Evolutionary conservation across 768 basidiomycete species (phyloP), one percentile per base, ranked within the genome.

Genomic region (Nidularia pulvinata): DNA sequence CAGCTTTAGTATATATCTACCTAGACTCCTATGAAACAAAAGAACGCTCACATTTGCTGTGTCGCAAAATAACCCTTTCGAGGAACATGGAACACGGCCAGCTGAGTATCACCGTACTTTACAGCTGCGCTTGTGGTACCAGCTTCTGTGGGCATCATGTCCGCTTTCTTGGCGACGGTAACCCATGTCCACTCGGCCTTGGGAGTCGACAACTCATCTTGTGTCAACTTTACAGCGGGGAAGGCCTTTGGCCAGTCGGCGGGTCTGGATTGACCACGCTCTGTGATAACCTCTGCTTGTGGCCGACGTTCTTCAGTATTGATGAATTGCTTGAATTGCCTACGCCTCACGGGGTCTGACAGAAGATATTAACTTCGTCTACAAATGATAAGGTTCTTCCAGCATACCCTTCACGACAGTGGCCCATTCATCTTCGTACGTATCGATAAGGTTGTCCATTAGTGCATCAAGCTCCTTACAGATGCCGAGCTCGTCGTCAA

Each of bases 401-500:
- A 19, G 19, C 19, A 19, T 55, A 65, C 65, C 69, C 57, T 72
- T 73, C 13, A 89, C 83, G 3, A 87, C 87, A 10, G 68, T 71
- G 2, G 78, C 79, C 89, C 89, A 90, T 66, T 90, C 89, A 62
- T 85, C 84, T 49, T 78, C 72, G 63, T 85, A 91, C 2, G 85
- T 82, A 9, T 79, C 77, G 10, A 91, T 75, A 2, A 90, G 73
- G n/a, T 71, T 68, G 19, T 82, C 74, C 88, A 90, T 90, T 34
- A 83, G 73, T 16, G 69, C 72, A 50, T 90, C 89, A 7, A 91
- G 74, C 42, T 89, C 82, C 16, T 68, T 75, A 59, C 88, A 89
- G 54, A 91, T 88, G 1, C 88, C 86, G 1, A 91, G 78, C 54
- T 84, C 79, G 58, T 91, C 89, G 16, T 89, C 80, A 39, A 91